These are phyloP conservation scores for Oryza officinalis DNA, from an alignment of 176 grass and related monocot species.

Conservation along the genomic window DNA sequence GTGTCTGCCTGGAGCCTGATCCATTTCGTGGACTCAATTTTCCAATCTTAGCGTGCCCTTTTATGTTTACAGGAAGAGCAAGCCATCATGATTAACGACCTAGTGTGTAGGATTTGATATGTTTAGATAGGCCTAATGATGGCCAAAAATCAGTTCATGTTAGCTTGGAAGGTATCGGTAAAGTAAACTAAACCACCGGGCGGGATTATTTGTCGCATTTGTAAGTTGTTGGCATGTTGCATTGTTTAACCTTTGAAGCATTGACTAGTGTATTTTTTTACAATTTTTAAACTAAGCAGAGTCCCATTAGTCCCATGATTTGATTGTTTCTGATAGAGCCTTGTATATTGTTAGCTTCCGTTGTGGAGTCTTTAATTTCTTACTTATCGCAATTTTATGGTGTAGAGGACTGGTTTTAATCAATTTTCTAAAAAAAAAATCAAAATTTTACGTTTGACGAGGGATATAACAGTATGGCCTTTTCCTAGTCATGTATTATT, in stretches of 20 bases:
- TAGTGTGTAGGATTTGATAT: conserved; percentile 31
- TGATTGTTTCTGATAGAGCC: conserved; percentile 1
- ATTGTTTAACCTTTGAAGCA: conserved; percentile 5
- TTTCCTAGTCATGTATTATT: conserved; percentile 18
- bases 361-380: neutral
- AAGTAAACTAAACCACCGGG: conserved; percentile 24
- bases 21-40: conserved; percentile 1
- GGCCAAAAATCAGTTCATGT: conserved; percentile 6
- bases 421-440: no score
- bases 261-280: neutral
- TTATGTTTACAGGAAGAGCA: conserved; percentile 29
- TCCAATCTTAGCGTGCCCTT: conserved; percentile 18
- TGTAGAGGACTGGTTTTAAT: no score
- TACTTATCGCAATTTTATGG: neutral
- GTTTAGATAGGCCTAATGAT: conserved; percentile 11
- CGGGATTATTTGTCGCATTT: conserved; percentile 10
- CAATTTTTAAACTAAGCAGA: conserved; percentile 13
- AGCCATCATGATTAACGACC: conserved; percentile 17
- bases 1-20: neutral
- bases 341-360: neutral
- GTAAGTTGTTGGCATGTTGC: conserved; percentile 5
- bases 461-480: neutral
- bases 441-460: neutral
- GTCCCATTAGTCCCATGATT: neutral
- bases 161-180: conserved; percentile 38